phyloP scores from a whole-genome alignment of 805 yeast species.

The Zygotorulaspora chibaensis region DNA sequence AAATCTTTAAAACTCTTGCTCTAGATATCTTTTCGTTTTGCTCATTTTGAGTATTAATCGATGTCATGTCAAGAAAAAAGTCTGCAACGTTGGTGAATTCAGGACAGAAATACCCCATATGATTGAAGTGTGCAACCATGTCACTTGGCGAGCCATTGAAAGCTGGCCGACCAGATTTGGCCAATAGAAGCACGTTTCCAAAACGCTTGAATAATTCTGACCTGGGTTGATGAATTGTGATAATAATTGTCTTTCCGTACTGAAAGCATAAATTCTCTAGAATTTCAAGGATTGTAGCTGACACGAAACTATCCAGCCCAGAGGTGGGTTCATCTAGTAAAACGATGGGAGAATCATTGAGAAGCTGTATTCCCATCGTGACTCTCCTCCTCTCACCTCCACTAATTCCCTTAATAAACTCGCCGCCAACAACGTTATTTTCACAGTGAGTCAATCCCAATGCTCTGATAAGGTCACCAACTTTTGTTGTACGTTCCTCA shows the following conservation, averaged over 20 bases:
- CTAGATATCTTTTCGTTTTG: slow-evolving; percentile 40
- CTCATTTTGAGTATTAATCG: slow-evolving; percentile 47
- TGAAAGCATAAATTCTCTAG: slow-evolving; percentile 49
- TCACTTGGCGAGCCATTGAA: slow-evolving; percentile 55
- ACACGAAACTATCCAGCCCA: slow-evolving; percentile 78
- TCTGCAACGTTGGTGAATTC: slow-evolving; percentile 67
- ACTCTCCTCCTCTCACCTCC: slow-evolving; percentile 90
- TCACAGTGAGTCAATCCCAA: slow-evolving; percentile 76
- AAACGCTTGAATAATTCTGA: slow-evolving; percentile 58
- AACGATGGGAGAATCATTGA: slow-evolving; percentile 66
- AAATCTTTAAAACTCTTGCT: slow-evolving; percentile 38
- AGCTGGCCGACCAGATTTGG: slow-evolving; percentile 67
- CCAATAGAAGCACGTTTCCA: slow-evolving; percentile 67
- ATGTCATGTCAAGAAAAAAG: slow-evolving; percentile 63
- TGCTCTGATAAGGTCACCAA: slow-evolving; percentile 56
- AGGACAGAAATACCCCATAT: slow-evolving; percentile 55
- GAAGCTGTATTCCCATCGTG: slow-evolving; percentile 73
- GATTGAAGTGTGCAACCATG: slow-evolving; percentile 46
- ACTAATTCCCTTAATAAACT: slow-evolving; percentile 61
- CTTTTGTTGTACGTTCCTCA: slow-evolving; percentile 44
- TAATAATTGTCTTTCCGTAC: slow-evolving; percentile 62
- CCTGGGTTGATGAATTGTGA: slow-evolving; percentile 84
- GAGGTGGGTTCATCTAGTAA: slow-evolving; percentile 87
- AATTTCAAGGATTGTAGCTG: slow-evolving; percentile 60
- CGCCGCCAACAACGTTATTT: slow-evolving; percentile 63